phyloP scores from a whole-genome alignment of 225 moss, liverwort and hornwort genomes.

The Bryum argenteum region DNA sequence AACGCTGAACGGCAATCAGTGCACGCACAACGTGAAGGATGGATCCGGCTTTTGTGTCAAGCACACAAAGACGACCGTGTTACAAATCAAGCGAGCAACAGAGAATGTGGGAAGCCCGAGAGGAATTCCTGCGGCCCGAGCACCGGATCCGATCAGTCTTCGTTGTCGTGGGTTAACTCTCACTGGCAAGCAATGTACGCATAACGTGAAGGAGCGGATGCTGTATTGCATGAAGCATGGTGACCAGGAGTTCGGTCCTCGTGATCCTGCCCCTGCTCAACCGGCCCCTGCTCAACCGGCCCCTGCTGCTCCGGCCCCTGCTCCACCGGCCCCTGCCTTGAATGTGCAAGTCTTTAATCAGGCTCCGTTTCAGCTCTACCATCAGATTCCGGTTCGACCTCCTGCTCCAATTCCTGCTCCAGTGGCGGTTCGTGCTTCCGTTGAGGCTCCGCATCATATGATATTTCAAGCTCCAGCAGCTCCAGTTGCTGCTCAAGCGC shows the following conservation, averaged over 20 bases:
- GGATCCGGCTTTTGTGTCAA: constrained; percentile 45
- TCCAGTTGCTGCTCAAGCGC: constrained; percentile 1
- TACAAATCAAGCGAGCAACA: not conserved
- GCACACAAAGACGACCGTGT: constrained; percentile 31
- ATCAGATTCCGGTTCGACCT: not conserved
- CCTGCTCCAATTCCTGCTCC: constrained; percentile 2
- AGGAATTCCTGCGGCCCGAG: constrained; percentile 22
- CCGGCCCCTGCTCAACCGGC: too few species aligned
- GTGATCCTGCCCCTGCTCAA: constrained; percentile 18
- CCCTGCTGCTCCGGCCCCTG: too few species aligned
- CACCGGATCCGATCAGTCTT: constrained; percentile 24
- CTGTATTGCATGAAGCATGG: constrained; percentile 66
- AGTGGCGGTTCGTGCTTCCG: too few species aligned
- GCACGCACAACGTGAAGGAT: constrained; percentile 47
- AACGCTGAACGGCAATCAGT: constrained; percentile 36
- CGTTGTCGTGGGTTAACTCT: constrained; percentile 48
- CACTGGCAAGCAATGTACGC: constrained; percentile 62
- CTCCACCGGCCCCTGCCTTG: too few species aligned
- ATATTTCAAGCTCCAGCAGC: not conserved
- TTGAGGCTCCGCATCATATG: too few species aligned
- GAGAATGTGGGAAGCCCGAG: constrained; percentile 6
- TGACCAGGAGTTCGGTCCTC: constrained; percentile 21
- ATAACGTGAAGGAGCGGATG: constrained; percentile 61
- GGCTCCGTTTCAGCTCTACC: not conserved
- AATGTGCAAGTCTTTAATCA: not conserved